Evolutionary conservation across 179 eudicot species (phyloP).

Genomic region (Vitellaria paradoxa): DNA sequence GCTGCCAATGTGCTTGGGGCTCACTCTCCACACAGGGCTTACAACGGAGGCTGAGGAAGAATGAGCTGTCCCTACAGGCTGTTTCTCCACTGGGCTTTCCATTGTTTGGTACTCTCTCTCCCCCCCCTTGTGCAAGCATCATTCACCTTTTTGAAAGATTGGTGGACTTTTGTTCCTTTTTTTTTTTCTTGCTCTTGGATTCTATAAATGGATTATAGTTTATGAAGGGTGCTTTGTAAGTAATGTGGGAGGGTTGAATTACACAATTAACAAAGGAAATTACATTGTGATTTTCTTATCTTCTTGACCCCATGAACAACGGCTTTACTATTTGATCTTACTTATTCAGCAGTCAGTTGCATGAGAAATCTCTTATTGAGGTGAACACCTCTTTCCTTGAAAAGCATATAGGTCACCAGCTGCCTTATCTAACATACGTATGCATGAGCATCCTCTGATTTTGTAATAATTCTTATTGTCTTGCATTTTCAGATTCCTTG

Average conservation of each 20-base stretch:
- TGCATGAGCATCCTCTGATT: background rate
- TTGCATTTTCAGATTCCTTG: slow-evolving; percentile 66
- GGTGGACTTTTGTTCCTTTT: background rate
- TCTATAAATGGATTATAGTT: background rate
- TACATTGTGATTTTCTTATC: background rate
- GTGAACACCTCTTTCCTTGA: slow-evolving; percentile 70
- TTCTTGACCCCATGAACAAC: background rate
- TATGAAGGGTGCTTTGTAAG: background rate
- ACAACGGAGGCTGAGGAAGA: background rate
- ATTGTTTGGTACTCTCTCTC: background rate
- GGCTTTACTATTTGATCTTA: slow-evolving; percentile 6
- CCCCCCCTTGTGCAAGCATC: background rate
- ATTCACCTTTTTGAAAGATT: background rate
- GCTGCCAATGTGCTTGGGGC: slow-evolving; percentile 25
- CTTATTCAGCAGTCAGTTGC: slow-evolving; percentile 60
- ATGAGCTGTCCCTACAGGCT: too few species aligned
- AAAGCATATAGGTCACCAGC: slow-evolving; percentile 66
- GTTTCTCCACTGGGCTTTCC: slow-evolving; percentile 9
- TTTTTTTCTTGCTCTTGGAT: background rate
- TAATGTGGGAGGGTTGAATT: background rate
- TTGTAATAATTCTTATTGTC: background rate
- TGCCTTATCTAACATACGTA: slow-evolving; percentile 2
- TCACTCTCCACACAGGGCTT: slow-evolving; percentile 17
- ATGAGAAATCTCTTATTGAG: slow-evolving; percentile 65
- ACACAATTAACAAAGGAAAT: background rate